phyloP scores from a whole-genome alignment of 1,284 basidiomycete species.

The Jaminaea rosea region DNA sequence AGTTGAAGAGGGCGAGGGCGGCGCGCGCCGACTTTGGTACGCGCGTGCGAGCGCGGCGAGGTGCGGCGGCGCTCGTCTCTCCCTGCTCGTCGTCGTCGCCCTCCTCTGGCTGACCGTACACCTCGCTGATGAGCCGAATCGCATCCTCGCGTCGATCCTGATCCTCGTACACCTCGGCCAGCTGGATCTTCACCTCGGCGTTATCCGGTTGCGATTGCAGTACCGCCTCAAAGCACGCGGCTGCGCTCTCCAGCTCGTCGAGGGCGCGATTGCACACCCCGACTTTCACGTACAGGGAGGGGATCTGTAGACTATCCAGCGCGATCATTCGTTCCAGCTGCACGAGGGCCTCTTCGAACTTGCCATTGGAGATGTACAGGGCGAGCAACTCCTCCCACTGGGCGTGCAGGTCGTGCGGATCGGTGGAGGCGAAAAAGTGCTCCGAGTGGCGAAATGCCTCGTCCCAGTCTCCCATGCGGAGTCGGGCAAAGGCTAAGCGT shows the following conservation, averaged over 20 bases:
- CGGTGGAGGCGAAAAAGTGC: constrained; percentile 20
- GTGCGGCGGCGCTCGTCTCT: too few species aligned
- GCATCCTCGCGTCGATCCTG: constrained; percentile 71
- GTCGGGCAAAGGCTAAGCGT: constrained; percentile 72
- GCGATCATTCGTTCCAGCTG: constrained; percentile 6
- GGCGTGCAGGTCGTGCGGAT: constrained; percentile 20
- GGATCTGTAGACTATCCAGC: neutral
- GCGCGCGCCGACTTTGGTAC: neutral
- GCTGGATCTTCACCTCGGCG: constrained; percentile 53
- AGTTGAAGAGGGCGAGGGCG: constrained; percentile 29
- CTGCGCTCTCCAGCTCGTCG: constrained; percentile 23
- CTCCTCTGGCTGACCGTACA: constrained; percentile 12
- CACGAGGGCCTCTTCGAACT: constrained; percentile 33
- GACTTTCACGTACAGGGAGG: constrained; percentile 19
- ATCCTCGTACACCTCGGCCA: constrained; percentile 77
- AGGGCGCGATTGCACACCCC: constrained; percentile 36
- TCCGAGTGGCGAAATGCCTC: constrained; percentile 61
- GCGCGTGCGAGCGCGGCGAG: too few species aligned
- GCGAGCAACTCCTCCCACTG: constrained; percentile 34
- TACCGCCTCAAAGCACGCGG: constrained; percentile 53
- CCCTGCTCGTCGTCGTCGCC: constrained; percentile 7
- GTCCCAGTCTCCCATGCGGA: constrained; percentile 68
- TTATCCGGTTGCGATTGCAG: constrained; percentile 63
- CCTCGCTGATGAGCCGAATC: constrained; percentile 74
- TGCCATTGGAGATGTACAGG: constrained; percentile 25